Conservation (phyloP, 1,139 yeast species). For the Yamadazyma aaseri region DNA sequence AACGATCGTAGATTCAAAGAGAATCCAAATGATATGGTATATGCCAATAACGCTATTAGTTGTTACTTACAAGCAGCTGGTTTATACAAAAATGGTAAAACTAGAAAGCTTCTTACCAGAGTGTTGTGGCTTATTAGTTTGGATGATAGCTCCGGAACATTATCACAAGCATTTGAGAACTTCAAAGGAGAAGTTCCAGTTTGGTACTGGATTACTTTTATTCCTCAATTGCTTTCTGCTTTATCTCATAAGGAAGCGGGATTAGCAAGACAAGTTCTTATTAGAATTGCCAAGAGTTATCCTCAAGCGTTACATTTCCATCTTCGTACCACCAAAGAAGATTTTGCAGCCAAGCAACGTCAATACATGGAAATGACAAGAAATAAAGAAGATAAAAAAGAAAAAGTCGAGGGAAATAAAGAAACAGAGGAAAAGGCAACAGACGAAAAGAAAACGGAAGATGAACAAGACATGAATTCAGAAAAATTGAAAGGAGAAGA, state of each 20-base stretch:
- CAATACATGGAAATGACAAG: slow-evolving; percentile 66
- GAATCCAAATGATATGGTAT: slow-evolving; percentile 75
- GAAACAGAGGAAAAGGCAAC: slow-evolving; percentile 3
- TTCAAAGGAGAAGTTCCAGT: slow-evolving; percentile 96
- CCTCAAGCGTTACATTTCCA: slow-evolving; percentile 98
- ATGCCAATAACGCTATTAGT: slow-evolving; percentile 91
- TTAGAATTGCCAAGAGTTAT: slow-evolving; percentile 90
- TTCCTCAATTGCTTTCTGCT: slow-evolving; percentile 89
- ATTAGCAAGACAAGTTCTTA: slow-evolving; percentile 81
- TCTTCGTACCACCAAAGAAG: slow-evolving; percentile 91
- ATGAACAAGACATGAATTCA: too few species aligned
- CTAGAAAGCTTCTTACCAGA: slow-evolving; percentile 83
- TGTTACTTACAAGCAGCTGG: slow-evolving; percentile 98
- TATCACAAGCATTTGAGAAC: slow-evolving; percentile 85
- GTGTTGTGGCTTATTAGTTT: slow-evolving; percentile 91
- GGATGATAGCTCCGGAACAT: slow-evolving; percentile 80
- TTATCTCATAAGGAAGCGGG: slow-evolving; percentile 89
- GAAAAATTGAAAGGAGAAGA: slow-evolving; percentile 22
- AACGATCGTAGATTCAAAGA: slow-evolving; percentile 88
- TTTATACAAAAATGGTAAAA: slow-evolving; percentile 85
- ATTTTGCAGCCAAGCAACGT: slow-evolving; percentile 81
- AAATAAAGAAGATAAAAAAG: slow-evolving; percentile 12
- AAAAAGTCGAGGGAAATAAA: slow-evolving; percentile 6
- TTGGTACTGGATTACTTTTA: slow-evolving; percentile 98
- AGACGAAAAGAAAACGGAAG: slow-evolving; percentile 2